These are phyloP conservation scores for Diaporthe amygdali DNA, from an alignment of 2,329 filamentous ascomycete genomes.

Conservation along the genomic window DNA sequence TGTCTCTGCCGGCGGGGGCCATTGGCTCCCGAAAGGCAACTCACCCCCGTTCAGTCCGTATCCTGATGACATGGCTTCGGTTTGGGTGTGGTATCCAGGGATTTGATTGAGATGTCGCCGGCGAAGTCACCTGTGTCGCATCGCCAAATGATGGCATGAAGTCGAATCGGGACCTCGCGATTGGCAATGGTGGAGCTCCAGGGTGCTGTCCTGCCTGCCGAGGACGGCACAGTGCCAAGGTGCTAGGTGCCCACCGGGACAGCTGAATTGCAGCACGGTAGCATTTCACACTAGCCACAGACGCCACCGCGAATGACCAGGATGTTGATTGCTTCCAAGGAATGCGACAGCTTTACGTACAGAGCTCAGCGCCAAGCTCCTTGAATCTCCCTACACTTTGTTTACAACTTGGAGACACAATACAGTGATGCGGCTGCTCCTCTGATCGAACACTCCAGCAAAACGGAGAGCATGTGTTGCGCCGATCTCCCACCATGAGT, in stretches of 20 bases:
- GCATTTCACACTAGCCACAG: not conserved
- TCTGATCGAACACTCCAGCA: not conserved
- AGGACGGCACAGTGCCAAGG: not conserved
- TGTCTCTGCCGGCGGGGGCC: conserved; percentile 26
- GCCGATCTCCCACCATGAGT: conserved; percentile 39
- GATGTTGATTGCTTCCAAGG: not conserved
- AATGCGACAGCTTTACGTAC: conserved; percentile 11
- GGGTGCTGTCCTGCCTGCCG: conserved; percentile 1
- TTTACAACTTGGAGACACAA: not conserved
- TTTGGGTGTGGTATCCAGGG: conserved; percentile 4
- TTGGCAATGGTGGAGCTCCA: conserved; percentile 11
- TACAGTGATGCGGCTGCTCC: not conserved
- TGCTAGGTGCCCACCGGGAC: too few relatives aligned
- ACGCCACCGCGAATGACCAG: conserved; percentile 7
- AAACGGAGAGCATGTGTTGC: conserved; percentile 23
- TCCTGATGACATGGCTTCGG: conserved; percentile 28
- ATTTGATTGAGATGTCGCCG: conserved; percentile 1
- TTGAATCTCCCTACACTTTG: not conserved
- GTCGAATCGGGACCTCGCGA: conserved; percentile 17
- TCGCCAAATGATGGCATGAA: conserved; percentile 20
- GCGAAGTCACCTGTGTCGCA: conserved; percentile 16
- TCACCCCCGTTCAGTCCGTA: conserved; percentile 46
- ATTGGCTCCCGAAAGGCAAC: conserved; percentile 30
- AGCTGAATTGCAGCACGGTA: not conserved
- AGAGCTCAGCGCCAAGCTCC: conserved; percentile 8